phyloP scores from a whole-genome alignment of 352 stramenopile genomes.

The Pythium phragmiticola region DNA sequence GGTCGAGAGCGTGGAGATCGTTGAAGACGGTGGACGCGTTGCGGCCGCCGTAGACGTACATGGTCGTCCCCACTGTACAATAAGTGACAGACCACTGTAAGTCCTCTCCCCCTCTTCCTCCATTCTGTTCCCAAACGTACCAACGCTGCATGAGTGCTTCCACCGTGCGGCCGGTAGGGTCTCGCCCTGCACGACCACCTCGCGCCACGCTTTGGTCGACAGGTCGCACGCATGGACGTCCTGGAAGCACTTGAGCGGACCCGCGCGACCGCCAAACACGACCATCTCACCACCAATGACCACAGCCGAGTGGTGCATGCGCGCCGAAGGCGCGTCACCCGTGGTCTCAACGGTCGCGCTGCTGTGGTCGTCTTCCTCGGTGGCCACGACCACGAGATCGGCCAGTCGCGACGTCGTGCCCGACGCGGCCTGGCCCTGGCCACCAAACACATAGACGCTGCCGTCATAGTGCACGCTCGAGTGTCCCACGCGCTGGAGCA shows the following conservation, averaged over 20 bases:
- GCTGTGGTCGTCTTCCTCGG: constrained; percentile 12
- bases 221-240: constrained; percentile 65
- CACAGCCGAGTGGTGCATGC: constrained; percentile 79
- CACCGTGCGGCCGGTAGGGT: constrained; percentile 51
- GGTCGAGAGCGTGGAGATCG: constrained; percentile 69
- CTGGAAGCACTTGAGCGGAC: constrained; percentile 63
- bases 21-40: constrained; percentile 63
- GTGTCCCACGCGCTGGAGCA: constrained; percentile 65
- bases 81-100: not conserved
- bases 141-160: constrained; percentile 67
- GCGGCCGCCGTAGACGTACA: constrained; percentile 76
- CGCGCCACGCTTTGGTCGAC: constrained; percentile 42
- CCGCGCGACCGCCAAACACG: constrained; percentile 77
- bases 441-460: constrained; percentile 64
- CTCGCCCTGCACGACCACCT: constrained; percentile 30
- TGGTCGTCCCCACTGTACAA: constrained; percentile 50
- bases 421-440: constrained; percentile 51
- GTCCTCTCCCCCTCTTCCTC: not conserved
- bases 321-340: constrained; percentile 31
- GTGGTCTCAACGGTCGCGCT: constrained; percentile 5
- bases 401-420: constrained; percentile 63
- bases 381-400: constrained; percentile 35
- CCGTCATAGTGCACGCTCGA: constrained; percentile 46
- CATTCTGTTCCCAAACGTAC: constrained; percentile 30
- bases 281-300: constrained; percentile 57